phyloP scores from a whole-genome alignment of 768 basidiomycete species.

The Termitomyces sp. region DNA sequence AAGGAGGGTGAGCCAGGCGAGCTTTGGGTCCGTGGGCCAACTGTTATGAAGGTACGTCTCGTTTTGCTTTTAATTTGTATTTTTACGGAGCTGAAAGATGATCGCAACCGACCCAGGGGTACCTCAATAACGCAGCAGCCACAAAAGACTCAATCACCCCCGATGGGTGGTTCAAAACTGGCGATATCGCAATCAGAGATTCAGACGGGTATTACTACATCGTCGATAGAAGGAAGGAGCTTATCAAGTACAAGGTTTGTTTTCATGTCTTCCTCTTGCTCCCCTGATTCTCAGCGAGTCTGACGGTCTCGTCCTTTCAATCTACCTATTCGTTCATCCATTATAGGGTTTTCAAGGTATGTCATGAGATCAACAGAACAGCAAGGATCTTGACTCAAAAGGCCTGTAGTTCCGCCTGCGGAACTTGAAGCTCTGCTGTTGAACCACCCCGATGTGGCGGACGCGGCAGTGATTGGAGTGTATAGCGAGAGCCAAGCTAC shows the following conservation, averaged over 20 bases:
- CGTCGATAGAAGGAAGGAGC: slow-evolving; percentile 72
- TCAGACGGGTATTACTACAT: slow-evolving; percentile 72
- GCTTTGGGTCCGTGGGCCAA: slow-evolving; percentile 78
- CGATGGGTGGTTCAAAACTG: slow-evolving; percentile 87
- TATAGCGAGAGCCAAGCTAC: slow-evolving; percentile 67
- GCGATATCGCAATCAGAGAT: slow-evolving; percentile 75
- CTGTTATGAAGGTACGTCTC: slow-evolving; percentile 67
- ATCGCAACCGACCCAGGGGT: slow-evolving; percentile 47
- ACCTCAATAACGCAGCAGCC: slow-evolving; percentile 69
- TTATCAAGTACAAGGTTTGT: slow-evolving; percentile 71
- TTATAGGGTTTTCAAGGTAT: slow-evolving; percentile 73
- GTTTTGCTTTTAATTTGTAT: not conserved
- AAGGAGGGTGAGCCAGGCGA: slow-evolving; percentile 66
- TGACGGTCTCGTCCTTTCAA: not conserved
- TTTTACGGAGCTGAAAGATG: not conserved
- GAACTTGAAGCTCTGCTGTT: slow-evolving; percentile 80
- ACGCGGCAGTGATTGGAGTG: slow-evolving; percentile 81
- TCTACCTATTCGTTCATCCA: not conserved
- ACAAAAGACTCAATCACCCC: slow-evolving; percentile 66
- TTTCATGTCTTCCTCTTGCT: not conserved
- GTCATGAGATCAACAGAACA: slow-evolving; percentile 4
- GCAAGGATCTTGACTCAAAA: not conserved
- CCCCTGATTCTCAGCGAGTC: not conserved
- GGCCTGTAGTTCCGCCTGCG: slow-evolving; percentile 72
- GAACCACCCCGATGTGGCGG: slow-evolving; percentile 72